These are phyloP conservation scores for Talaromyces thailandensis DNA, from an alignment of 495 filamentous ascomycete genomes.

Conservation along the genomic window DNA sequence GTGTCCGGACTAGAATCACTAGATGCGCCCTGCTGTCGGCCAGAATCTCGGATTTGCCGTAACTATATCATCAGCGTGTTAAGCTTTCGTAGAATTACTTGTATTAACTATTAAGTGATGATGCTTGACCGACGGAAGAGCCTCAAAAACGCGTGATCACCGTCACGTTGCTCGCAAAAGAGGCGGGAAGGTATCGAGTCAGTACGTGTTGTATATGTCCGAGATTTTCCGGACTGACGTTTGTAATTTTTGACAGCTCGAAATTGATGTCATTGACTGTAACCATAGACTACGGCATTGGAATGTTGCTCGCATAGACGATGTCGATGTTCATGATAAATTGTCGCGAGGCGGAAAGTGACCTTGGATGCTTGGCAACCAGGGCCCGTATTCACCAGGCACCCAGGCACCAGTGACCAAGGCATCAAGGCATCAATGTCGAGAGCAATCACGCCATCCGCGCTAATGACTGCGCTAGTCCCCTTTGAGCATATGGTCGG, in stretches of 20 bases:
- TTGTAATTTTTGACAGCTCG: neutral
- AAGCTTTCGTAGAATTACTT: neutral
- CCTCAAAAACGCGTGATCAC: neutral
- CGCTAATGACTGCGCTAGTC: neutral
- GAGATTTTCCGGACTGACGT: neutral
- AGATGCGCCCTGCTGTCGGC: neutral
- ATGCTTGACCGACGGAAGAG: constrained; percentile 1
- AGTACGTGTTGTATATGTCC: neutral
- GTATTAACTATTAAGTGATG: no score
- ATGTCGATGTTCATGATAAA: neutral
- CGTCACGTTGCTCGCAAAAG: neutral
- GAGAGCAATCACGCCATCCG: constrained; percentile 6
- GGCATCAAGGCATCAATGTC: neutral
- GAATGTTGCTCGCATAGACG: neutral
- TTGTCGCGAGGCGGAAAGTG: constrained; percentile 33
- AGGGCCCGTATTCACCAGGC: constrained; percentile 35
- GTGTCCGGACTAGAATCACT: neutral
- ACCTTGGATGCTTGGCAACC: constrained; percentile 23
- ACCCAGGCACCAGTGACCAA: neutral
- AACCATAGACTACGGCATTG: neutral
- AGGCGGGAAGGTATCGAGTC: neutral
- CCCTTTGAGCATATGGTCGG: neutral
- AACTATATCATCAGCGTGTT: neutral
- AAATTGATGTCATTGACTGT: neutral
- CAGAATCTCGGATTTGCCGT: neutral